Percentiles rank a stretch among this genome's conserved stretches.
phyloP scores from a whole-genome alignment of 2,329 filamentous ascomycete species.

The Pyricularia sp. region DNA sequence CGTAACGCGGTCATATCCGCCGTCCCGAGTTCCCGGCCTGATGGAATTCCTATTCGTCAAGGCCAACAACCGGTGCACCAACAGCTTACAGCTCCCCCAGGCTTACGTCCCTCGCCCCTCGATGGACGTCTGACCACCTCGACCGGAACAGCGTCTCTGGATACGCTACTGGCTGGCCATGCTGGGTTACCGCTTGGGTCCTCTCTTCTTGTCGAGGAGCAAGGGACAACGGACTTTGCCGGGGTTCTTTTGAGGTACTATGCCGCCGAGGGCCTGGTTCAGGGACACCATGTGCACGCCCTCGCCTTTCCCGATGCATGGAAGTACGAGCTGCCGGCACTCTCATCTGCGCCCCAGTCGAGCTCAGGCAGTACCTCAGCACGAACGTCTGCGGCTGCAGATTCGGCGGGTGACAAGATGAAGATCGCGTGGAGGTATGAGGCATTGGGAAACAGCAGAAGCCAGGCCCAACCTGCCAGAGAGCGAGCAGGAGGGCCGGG shows the following conservation, averaged over 20 bases:
- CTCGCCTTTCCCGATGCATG: slow-evolving; percentile 69
- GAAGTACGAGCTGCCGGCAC: slow-evolving; percentile 70
- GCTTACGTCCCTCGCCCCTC: slow-evolving; percentile 70
- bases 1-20: slow-evolving; percentile 39
- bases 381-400: neutral
- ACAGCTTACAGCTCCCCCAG: slow-evolving; percentile 22
- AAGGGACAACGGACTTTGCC: slow-evolving; percentile 86
- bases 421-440: slow-evolving; percentile 99
- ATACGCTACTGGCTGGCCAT: slow-evolving; percentile 75
- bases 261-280: slow-evolving; percentile 82
- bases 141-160: slow-evolving; percentile 76
- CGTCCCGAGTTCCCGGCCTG: slow-evolving; percentile 14
- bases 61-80: slow-evolving; percentile 15
- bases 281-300: slow-evolving; percentile 80
- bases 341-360: slow-evolving; percentile 31
- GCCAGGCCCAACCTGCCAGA: slow-evolving; percentile 6
- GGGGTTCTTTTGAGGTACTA: slow-evolving; percentile 77
- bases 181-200: slow-evolving; percentile 72
- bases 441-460: slow-evolving; percentile 48
- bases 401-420: slow-evolving; percentile 60
- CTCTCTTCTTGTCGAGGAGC: slow-evolving; percentile 71
- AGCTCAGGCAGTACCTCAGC: slow-evolving; percentile 23
- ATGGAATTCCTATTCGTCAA: neutral
- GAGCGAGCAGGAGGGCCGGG: slow-evolving; percentile 10
- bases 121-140: slow-evolving; percentile 83